A percentile compares a stretch with the other conserved stretches of the same genome.
Conservation (phyloP, 306 rosid genomes). For the Psophocarpus tetragonolobus region DNA sequence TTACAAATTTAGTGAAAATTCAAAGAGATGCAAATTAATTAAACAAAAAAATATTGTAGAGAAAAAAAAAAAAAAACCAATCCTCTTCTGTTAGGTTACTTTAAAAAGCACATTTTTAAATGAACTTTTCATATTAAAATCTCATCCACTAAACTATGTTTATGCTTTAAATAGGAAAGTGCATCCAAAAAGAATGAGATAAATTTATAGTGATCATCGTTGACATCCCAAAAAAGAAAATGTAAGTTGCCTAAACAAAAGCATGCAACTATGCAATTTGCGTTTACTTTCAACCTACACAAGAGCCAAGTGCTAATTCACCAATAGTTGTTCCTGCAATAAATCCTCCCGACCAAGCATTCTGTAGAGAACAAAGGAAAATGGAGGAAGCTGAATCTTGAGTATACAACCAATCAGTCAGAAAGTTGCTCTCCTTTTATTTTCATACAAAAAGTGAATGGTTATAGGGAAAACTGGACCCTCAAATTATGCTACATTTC, state of each 20-base stretch:
- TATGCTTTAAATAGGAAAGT: not conserved
- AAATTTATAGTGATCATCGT: slow-evolving; percentile 6
- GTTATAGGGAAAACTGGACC: slow-evolving; percentile 21
- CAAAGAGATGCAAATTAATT: too few species aligned
- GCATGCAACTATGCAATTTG: slow-evolving; percentile 26
- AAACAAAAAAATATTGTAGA: too few species aligned
- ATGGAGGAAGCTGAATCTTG: slow-evolving; percentile 12
- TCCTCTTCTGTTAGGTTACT: not conserved
- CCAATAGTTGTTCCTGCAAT: slow-evolving; percentile 81
- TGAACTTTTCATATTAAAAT: not conserved
- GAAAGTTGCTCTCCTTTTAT: not conserved
- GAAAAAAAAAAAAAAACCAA: not conserved
- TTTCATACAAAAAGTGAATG: not conserved
- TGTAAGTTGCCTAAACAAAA: slow-evolving; percentile 11
- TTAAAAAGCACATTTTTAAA: not conserved
- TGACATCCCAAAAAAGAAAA: not conserved
- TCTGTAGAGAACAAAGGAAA: slow-evolving; percentile 49
- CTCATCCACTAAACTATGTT: not conserved
- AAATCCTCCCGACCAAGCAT: slow-evolving; percentile 93
- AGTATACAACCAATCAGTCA: slow-evolving; percentile 20
- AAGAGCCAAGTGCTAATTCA: slow-evolving; percentile 41
- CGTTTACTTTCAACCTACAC: slow-evolving; percentile 26
- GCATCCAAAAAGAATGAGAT: not conserved
- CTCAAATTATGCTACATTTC: slow-evolving; percentile 26
- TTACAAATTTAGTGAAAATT: too few species aligned